These are phyloP conservation scores for Monosporascus sp. DNA, from an alignment of 2,329 filamentous ascomycete species.

Conservation along the genomic window DNA sequence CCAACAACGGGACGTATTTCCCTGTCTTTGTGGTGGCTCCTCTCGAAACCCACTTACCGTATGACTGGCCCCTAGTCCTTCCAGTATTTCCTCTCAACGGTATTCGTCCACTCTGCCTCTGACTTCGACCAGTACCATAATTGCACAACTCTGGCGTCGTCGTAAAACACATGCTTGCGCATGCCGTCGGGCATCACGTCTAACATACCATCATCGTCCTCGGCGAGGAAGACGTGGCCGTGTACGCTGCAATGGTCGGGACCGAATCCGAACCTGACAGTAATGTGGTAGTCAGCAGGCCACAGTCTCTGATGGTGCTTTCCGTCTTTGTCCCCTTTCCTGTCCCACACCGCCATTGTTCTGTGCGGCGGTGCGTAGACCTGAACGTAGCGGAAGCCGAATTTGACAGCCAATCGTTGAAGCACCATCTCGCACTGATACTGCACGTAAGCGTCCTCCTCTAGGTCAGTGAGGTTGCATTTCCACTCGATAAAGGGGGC, in stretches of 20 bases:
- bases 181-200: not conserved
- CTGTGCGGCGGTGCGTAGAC: not conserved
- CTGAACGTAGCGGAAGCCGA: not conserved
- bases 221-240: not conserved
- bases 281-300: not conserved
- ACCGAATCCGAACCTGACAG: not conserved
- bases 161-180: not conserved
- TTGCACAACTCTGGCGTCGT: not conserved
- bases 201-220: not conserved
- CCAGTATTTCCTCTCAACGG: not conserved
- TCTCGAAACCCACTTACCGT: not conserved
- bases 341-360: not conserved
- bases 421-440: not conserved
- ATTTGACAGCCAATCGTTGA: not conserved
- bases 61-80: not conserved
- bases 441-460: not conserved
- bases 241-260: not conserved
- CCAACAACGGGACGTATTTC: no score
- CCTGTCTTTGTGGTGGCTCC: no score
- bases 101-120: not conserved
- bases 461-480: not conserved
- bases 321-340: not conserved
- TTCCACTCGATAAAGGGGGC: not conserved
- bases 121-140: not conserved
- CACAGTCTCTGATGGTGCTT: not conserved